phyloP scores from a whole-genome alignment of 805 yeast species.

The Hemisphaericaspora nanyangensis region DNA sequence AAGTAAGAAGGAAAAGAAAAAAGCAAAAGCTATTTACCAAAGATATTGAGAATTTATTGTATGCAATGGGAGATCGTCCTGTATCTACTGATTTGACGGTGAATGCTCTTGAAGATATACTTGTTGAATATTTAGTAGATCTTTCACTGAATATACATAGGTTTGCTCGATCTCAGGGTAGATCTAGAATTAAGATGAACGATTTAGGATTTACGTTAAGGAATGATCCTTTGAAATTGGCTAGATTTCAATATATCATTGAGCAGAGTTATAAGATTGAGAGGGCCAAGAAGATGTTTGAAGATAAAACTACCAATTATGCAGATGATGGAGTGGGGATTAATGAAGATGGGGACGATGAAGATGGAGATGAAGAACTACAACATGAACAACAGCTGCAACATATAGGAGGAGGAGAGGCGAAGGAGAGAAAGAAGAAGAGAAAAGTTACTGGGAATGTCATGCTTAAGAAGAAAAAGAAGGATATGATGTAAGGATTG shows the following conservation, averaged over 20 bases:
- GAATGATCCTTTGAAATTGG: conserved; percentile 40
- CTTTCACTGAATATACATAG: conserved; percentile 27
- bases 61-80: conserved; percentile 41
- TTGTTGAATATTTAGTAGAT: conserved; percentile 35
- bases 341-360: conserved; percentile 12
- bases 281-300: conserved; percentile 39
- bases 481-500: no score
- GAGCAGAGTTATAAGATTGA: conserved; percentile 36
- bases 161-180: conserved; percentile 35
- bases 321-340: conserved; percentile 11
- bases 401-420: conserved; percentile 1
- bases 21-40: conserved; percentile 36
- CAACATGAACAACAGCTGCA: not conserved
- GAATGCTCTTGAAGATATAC: conserved; percentile 35
- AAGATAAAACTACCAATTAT: conserved; percentile 19
- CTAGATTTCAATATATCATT: conserved; percentile 37
- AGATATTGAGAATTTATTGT: conserved; percentile 39
- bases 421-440: conserved; percentile 19
- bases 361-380: conserved; percentile 1
- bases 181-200: conserved; percentile 37
- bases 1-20: conserved; percentile 17
- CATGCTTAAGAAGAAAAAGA: conserved; percentile 9
- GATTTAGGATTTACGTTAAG: conserved; percentile 40
- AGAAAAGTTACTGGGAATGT: conserved; percentile 16
- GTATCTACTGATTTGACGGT: conserved; percentile 36